These are phyloP conservation scores for Picochlorum costavermella DNA, from an alignment of 139 green algal species.

Conservation along the genomic window DNA sequence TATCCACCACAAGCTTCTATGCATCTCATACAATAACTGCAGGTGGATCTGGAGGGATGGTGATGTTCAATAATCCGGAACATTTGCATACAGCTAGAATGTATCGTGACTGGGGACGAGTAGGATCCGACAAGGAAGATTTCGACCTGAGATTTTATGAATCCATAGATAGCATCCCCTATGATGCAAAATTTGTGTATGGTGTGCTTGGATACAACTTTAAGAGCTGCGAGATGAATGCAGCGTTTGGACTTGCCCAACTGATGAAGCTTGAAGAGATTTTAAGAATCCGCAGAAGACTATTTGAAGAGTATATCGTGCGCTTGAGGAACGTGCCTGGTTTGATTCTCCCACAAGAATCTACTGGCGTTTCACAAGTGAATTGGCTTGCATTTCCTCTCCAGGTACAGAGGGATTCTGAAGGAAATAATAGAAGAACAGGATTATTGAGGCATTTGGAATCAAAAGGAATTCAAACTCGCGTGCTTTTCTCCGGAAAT, in stretches of 20 bases:
- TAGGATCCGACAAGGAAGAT: not conserved
- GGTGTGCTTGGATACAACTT: not conserved
- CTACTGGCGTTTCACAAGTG: not conserved
- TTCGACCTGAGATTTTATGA: not conserved
- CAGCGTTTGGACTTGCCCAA: not conserved
- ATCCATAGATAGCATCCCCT: not conserved
- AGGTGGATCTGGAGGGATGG: not conserved
- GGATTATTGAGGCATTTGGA: not conserved
- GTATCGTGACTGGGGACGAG: not conserved
- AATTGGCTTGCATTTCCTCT: constrained; percentile 4
- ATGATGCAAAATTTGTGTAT: constrained; percentile 1
- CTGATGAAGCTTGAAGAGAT: not conserved
- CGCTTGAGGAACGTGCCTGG: not conserved
- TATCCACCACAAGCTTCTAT: constrained; percentile 2
- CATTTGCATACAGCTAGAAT: not conserved
- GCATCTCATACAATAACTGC: constrained; percentile 2
- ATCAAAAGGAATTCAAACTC: constrained; percentile 3
- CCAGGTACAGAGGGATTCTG: not conserved
- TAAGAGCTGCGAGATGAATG: not conserved
- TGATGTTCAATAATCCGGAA: not conserved
- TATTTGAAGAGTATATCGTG: not conserved
- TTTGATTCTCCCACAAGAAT: not conserved
- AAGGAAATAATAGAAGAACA: constrained; percentile 1
- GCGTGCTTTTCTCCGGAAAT: not conserved
- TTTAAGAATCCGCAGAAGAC: not conserved